Evolutionary conservation across 805 yeast species (phyloP).

Genomic region (Saccharomycopsis schoenii): DNA sequence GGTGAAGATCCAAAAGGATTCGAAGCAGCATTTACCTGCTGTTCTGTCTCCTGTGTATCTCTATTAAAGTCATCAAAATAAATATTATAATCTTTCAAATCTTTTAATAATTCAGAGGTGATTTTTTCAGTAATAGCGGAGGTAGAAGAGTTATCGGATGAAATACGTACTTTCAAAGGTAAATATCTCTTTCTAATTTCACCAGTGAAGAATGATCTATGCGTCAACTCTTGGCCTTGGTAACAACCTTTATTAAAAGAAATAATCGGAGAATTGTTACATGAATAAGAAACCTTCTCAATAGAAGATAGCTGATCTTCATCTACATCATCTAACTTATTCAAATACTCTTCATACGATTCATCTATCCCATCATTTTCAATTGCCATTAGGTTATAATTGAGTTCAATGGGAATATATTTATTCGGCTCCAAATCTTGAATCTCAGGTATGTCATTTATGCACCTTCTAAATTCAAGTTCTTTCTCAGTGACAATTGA

Average conservation of each 20-base stretch:
- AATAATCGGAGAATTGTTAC: constrained; percentile 30
- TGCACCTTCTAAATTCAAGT: constrained; percentile 23
- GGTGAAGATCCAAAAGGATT: constrained; percentile 15
- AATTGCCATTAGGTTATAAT: constrained; percentile 47
- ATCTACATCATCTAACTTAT: constrained; percentile 4
- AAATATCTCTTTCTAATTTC: constrained; percentile 72
- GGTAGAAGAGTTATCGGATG: constrained; percentile 10
- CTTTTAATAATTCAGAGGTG: constrained; percentile 1
- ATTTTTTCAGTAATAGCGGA: not conserved
- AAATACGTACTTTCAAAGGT: constrained; percentile 43
- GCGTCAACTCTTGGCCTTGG: constrained; percentile 91
- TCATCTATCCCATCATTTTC: constrained; percentile 40
- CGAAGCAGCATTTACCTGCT: not conserved
- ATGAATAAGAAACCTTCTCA: constrained; percentile 1
- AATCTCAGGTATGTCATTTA: constrained; percentile 47
- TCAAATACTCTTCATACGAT: constrained; percentile 4
- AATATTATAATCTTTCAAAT: constrained; percentile 1
- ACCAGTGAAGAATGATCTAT: constrained; percentile 77
- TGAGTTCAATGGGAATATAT: constrained; percentile 73
- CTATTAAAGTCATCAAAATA: constrained; percentile 7
- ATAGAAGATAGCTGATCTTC: constrained; percentile 2
- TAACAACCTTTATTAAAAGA: constrained; percentile 92
- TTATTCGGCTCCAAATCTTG: constrained; percentile 38
- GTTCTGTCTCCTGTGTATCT: not conserved
- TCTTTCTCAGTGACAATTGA: constrained; percentile 18